A percentile compares a stretch with the other conserved stretches of the same genome.
phyloP scores from a whole-genome alignment of 441 rosid species.

The Theobroma grandiflorum region DNA sequence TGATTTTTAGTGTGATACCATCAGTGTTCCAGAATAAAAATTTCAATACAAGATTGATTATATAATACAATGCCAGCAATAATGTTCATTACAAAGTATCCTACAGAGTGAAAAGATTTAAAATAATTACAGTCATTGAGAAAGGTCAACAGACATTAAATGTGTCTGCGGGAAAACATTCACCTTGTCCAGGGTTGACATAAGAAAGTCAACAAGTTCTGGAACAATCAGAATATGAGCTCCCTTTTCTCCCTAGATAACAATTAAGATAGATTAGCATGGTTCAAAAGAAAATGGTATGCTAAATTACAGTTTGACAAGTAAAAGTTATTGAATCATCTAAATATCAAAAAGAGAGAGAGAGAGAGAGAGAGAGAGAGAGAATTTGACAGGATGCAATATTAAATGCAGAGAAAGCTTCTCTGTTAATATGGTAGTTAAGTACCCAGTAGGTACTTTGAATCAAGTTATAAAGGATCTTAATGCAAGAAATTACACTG shows the following conservation, averaged over 20 bases:
- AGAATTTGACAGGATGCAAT: background rate
- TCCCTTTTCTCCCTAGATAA: slow-evolving; percentile 77
- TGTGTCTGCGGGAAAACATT: slow-evolving; percentile 5
- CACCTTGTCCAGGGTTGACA: slow-evolving; percentile 84
- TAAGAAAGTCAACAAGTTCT: slow-evolving; percentile 80
- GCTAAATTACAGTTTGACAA: too few species aligned
- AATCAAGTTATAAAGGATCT: slow-evolving; percentile 4
- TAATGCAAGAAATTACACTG: background rate
- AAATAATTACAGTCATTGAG: too few species aligned
- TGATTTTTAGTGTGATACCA: background rate
- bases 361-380: background rate
- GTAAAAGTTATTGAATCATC: too few species aligned
- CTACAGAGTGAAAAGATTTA: too few species aligned
- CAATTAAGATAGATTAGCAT: slow-evolving; percentile 17
- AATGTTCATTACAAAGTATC: too few species aligned
- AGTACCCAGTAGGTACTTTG: slow-evolving; percentile 14
- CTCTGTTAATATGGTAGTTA: background rate
- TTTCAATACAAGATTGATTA: background rate
- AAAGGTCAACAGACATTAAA: too few species aligned
- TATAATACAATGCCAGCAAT: background rate
- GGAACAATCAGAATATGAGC: slow-evolving; percentile 88
- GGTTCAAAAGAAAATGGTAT: background rate
- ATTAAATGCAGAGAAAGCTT: slow-evolving; percentile 10
- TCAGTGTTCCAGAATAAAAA: background rate
- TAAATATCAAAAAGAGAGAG: background rate